phyloP scores from a whole-genome alignment of 176 grass and related monocot species.

The bread wheat (Triticum aestivum) region IWGSC_CS_RefSeq_v2.1 NC_057812.1:152245858-152246357 shows the following conservation, averaged over 20 bases:
- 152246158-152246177: not conserved
- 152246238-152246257: not conserved
- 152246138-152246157: not conserved
- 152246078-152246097: not conserved
- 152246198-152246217: not conserved
- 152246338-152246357: not conserved
- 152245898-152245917: constrained; percentile 3
- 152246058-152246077: too few relatives aligned
- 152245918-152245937: not conserved
- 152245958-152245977: not conserved
- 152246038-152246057: too few relatives aligned
- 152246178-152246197: not conserved
- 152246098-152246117: not conserved
- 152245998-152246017: not conserved
- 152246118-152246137: not conserved
- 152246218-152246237: not conserved
- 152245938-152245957: not conserved
- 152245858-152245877: not conserved
- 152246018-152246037: too few relatives aligned
- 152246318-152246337: not conserved
- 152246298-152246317: not conserved
- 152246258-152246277: not conserved
- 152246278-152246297: not conserved
- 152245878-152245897: too few relatives aligned
- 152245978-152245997: not conserved